phyloP scores from a whole-genome alignment of 2,329 filamentous ascomycete genomes.

The Alternaria conjuncta region DNA sequence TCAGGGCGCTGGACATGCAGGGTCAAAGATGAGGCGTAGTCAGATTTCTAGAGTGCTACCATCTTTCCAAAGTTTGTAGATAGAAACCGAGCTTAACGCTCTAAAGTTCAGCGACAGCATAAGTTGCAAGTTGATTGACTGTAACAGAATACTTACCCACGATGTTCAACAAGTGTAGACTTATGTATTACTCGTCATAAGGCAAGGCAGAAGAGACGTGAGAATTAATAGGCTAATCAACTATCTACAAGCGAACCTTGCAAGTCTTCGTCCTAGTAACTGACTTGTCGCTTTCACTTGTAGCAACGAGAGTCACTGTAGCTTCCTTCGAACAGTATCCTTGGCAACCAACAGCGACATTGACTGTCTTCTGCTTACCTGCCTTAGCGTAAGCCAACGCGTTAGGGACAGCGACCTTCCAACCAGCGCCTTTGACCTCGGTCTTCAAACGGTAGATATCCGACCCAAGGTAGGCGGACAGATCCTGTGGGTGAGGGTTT shows the following conservation, averaged over 20 bases:
- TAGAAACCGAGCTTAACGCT: neutral
- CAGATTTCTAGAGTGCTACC: neutral
- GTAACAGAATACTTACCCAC: neutral
- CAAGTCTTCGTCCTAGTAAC: neutral
- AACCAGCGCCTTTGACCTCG: constrained; percentile 54
- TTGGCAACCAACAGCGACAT: constrained; percentile 52
- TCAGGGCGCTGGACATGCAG: neutral
- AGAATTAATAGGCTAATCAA: neutral
- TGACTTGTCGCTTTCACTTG: constrained; percentile 50
- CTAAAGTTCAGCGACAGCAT: neutral
- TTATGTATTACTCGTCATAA: neutral
- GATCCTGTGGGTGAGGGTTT: constrained; percentile 41
- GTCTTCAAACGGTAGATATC: constrained; percentile 59
- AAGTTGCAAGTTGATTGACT: neutral
- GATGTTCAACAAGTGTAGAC: neutral
- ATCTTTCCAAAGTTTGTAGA: neutral
- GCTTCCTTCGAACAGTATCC: constrained; percentile 40
- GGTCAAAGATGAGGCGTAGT: neutral
- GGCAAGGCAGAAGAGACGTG: neutral
- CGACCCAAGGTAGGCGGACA: constrained; percentile 50
- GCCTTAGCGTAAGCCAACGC: constrained; percentile 51
- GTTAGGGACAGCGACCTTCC: constrained; percentile 53
- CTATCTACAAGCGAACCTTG: neutral
- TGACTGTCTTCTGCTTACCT: constrained; percentile 48
- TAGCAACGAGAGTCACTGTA: constrained; percentile 53